phyloP scores from a whole-genome alignment of 179 eudicot genomes.

The Vitellaria paradoxa region DNA sequence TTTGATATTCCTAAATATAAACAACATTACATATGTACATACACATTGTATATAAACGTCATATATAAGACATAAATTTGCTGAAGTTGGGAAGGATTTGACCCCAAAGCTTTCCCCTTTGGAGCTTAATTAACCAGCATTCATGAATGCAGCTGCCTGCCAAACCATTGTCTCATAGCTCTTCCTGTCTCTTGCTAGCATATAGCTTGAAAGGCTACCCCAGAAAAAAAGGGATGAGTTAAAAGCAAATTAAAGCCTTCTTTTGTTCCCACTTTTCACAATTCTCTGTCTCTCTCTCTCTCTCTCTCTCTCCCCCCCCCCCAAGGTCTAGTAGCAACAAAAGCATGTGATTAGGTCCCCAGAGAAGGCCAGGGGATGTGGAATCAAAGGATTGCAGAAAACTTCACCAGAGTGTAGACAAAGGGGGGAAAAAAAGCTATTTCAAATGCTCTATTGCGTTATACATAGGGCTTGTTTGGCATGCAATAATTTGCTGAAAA shows the following conservation, averaged over 20 bases:
- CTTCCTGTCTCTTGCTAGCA: not conserved
- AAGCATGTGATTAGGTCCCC: not conserved
- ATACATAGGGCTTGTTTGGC: no score
- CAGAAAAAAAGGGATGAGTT: not conserved
- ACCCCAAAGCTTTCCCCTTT: not conserved
- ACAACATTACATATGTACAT: no score
- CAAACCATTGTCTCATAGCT: not conserved
- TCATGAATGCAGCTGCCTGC: not conserved
- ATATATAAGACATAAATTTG: no score
- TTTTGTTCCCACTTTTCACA: not conserved
- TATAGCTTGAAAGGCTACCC: slow-evolving; percentile 8
- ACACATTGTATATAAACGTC: no score
- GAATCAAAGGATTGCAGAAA: not conserved
- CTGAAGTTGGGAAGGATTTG: no score
- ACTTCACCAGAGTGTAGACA: not conserved
- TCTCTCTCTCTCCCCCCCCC: no score
- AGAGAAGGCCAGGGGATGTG: not conserved
- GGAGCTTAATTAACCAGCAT: not conserved
- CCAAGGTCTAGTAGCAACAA: no score
- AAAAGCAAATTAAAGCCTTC: not conserved
- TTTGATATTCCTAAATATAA: no score
- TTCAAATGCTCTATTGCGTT: not conserved
- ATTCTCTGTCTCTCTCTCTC: no score
- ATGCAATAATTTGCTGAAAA: no score
- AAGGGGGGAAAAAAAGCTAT: not conserved